Evolutionary conservation across 495 filamentous ascomycete genomes (phyloP).

Genomic region (Penicillium maclennaniae): DNA sequence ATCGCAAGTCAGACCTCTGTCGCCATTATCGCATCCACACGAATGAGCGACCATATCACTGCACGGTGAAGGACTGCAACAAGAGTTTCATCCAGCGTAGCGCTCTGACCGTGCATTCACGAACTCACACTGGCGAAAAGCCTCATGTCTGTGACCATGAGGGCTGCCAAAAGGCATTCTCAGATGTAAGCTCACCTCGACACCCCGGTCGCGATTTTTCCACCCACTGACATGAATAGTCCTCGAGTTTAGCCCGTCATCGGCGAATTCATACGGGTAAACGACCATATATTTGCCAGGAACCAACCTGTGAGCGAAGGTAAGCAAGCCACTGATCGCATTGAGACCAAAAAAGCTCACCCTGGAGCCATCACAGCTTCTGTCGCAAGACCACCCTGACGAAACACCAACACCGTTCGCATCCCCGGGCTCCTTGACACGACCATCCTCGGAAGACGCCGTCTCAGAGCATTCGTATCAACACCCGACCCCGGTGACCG

Average conservation of each 20-base stretch:
- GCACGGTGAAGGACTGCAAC: conserved; percentile 63
- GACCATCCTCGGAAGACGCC: conserved; percentile 41
- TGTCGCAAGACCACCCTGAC: conserved; percentile 86
- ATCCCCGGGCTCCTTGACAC: conserved; percentile 54
- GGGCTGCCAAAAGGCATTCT: conserved; percentile 82
- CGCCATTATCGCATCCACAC: conserved; percentile 88
- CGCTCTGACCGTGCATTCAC: conserved; percentile 79
- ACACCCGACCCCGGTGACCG: conserved; percentile 25
- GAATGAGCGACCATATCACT: conserved; percentile 80
- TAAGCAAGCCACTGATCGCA: conserved; percentile 28
- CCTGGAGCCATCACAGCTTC: conserved; percentile 52
- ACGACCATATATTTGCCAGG: conserved; percentile 76
- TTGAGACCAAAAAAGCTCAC: conserved; percentile 1
- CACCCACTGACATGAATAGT: conserved; percentile 45
- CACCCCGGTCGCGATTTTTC: neutral
- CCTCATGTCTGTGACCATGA: conserved; percentile 77
- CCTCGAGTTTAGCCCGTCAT: conserved; percentile 82
- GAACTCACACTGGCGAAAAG: conserved; percentile 88
- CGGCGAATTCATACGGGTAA: conserved; percentile 84
- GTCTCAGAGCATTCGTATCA: conserved; percentile 41
- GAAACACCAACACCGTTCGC: conserved; percentile 71
- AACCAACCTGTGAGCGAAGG: conserved; percentile 78
- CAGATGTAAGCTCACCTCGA: conserved; percentile 59
- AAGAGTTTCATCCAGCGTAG: conserved; percentile 91
- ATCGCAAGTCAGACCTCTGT: conserved; percentile 87